Base-by-base conservation (phyloP, 768 basidiomycete genomes). In the Naematelia aurantialba region DNA sequence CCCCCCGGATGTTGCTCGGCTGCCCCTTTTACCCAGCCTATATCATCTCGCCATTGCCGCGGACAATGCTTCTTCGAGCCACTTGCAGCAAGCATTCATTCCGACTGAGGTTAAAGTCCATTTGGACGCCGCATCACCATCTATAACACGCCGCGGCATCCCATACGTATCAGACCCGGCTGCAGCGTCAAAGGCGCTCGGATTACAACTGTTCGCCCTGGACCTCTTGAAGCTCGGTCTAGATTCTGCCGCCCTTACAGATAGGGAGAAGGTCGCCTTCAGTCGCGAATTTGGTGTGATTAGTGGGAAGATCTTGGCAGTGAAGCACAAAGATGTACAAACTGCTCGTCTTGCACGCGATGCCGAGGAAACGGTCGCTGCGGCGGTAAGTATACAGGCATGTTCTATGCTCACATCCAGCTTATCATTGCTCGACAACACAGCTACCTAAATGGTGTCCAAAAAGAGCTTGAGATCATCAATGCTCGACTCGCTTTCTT, bases 51-150 rank as follows among this genome's bases (percentile, higher is more conserved):
- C 69, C 12, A n/a, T 58, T 13, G 53, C 69, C 12, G 69, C 69
- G 13, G 64, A 71, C 52, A 39, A 52, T 14, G 58, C 64, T 10
- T 63, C 64, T 17, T 45, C 51, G 13, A 34, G 17, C 12, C 66
- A 66, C 26, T 48, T 63, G 13, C 69, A 71, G 55, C 69, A 71
- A 60, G 60, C 56, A 5, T 71, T 68, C 42, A 51, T 71, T 11
- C 69, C 66, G 1, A 26, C 60, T 25, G 55, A 55, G 27, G 58
- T 67, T 1, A 29, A 26, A n/a, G 34, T 47, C 22, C 22, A 10
- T 13, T 27, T n/a, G 17, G 13, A 45, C 30, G 24, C 22, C 27
- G n/a, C 46, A n/a, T 54, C 19, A 19, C 52, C 52, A 5, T 21
- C 2, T 1, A n/a, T 42, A 13, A 31, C 44, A n/a, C 13, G 45